These are phyloP conservation scores for Pseudopyrenochaeta lycopersici DNA, from an alignment of 2,329 filamentous ascomycete species.

Conservation along the genomic window DNA sequence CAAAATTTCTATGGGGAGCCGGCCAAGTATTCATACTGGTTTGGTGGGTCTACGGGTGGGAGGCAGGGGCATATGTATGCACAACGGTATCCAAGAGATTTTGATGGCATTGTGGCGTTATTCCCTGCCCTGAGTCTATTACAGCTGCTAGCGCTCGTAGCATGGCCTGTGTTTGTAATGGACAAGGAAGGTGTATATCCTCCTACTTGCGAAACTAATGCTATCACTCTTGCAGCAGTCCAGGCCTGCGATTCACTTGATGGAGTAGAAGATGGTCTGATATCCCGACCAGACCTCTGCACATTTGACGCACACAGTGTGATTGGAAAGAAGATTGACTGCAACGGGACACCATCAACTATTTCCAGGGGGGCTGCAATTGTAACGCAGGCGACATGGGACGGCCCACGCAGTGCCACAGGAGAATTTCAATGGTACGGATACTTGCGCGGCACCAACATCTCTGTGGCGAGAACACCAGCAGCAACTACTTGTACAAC, in stretches of 20 bases:
- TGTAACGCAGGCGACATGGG: slow-evolving; percentile 4
- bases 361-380: not conserved
- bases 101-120: slow-evolving; percentile 52
- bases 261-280: slow-evolving; percentile 38
- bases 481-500: not conserved
- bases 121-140: slow-evolving; percentile 52
- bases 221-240: slow-evolving; percentile 13
- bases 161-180: slow-evolving; percentile 44
- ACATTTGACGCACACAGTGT: slow-evolving; percentile 9
- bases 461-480: not conserved
- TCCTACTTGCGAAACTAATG: slow-evolving; percentile 16
- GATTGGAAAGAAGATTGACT: slow-evolving; percentile 14
- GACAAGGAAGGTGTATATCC: slow-evolving; percentile 25
- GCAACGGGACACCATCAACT: not conserved
- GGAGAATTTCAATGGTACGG: slow-evolving; percentile 7
- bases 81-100: slow-evolving; percentile 48
- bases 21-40: slow-evolving; percentile 48
- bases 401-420: not conserved
- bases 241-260: slow-evolving; percentile 27
- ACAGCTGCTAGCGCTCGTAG: slow-evolving; percentile 28
- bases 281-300: slow-evolving; percentile 33
- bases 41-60: slow-evolving; percentile 51
- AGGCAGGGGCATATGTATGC: slow-evolving; percentile 26
- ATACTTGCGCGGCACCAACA: slow-evolving; percentile 1
- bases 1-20: slow-evolving; percentile 34